A percentile compares a stretch with the other conserved stretches of the same genome.
phyloP scores from a whole-genome alignment of 352 stramenopile species.

The Pythium scleroteichum region DNA sequence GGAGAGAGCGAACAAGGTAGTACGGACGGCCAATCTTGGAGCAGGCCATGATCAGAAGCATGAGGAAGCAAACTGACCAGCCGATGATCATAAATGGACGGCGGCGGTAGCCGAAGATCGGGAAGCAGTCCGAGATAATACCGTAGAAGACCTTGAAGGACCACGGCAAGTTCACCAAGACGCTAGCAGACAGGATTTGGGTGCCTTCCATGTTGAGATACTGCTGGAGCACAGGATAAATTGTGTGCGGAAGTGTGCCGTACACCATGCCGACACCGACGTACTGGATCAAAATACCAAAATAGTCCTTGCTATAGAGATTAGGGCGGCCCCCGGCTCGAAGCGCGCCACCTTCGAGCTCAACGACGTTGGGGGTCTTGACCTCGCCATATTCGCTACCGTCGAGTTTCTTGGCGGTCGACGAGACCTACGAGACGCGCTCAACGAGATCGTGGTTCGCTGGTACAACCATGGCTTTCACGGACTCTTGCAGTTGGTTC shows the following conservation, averaged over 20 bases:
- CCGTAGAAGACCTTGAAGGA: conserved; percentile 42
- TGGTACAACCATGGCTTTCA: too few relatives aligned
- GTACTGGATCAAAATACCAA: conserved; percentile 28
- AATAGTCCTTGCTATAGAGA: conserved; percentile 18
- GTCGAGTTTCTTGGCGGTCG: conserved; percentile 8
- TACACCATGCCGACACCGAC: conserved; percentile 1
- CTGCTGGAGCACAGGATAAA: conserved; percentile 33
- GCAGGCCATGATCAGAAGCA: conserved; percentile 49
- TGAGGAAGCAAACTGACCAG: conserved; percentile 24
- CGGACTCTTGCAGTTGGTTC: not conserved
- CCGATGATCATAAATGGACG: conserved; percentile 32
- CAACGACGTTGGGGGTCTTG: conserved; percentile 19
- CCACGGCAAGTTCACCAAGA: conserved; percentile 30
- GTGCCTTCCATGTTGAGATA: conserved; percentile 32
- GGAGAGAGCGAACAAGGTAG: conserved; percentile 35
- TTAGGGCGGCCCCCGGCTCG: conserved; percentile 16
- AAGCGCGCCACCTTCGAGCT: conserved; percentile 38
- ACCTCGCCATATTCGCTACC: conserved; percentile 7
- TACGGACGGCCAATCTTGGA: conserved; percentile 47
- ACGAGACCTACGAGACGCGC: conserved; percentile 20
- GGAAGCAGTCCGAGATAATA: conserved; percentile 29
- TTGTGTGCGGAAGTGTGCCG: conserved; percentile 21
- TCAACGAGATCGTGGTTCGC: conserved; percentile 3
- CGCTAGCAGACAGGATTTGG: not conserved
- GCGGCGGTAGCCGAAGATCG: conserved; percentile 37